phyloP scores from a whole-genome alignment of 345 rosid genomes.

The Sisymbrium irio region DNA sequence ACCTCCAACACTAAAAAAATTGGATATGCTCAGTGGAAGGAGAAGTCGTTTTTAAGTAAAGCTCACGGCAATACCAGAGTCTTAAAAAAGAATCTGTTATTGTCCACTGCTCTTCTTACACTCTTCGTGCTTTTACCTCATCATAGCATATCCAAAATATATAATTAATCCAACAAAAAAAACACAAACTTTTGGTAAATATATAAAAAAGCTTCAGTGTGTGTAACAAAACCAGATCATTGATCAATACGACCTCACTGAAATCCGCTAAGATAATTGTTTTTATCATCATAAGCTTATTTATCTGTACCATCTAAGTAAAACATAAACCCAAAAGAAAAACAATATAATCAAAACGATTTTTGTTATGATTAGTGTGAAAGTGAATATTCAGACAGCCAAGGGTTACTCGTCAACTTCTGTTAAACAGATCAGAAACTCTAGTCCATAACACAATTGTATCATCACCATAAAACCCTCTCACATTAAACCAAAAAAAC shows the following conservation, averaged over 20 bases:
- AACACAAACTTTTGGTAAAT: no score
- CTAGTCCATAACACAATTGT: conserved; percentile 72
- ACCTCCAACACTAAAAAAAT: neutral
- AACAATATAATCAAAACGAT: neutral
- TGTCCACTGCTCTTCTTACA: conserved; percentile 74
- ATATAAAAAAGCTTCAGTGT: conserved; percentile 70
- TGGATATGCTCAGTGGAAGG: conserved; percentile 87
- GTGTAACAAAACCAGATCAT: conserved; percentile 97
- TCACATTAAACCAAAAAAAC: neutral
- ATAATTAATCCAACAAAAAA: neutral
- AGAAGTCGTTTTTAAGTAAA: conserved; percentile 67
- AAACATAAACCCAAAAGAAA: neutral
- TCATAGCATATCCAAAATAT: conserved; percentile 48
- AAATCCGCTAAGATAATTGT: conserved; percentile 93
- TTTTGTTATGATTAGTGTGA: neutral
- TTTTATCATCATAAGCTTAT: conserved; percentile 74
- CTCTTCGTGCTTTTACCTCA: conserved; percentile 56
- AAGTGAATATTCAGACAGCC: conserved; percentile 88
- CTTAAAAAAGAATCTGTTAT: neutral
- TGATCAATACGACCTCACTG: conserved; percentile 65
- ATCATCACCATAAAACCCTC: conserved; percentile 58
- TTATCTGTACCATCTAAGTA: neutral
- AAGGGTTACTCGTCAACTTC: conserved; percentile 94
- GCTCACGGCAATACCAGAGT: conserved; percentile 66
- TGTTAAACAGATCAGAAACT: conserved; percentile 87